These are phyloP conservation scores for Phytophthora tubulina DNA, from an alignment of 352 stramenopile species.

Conservation along the genomic window DNA sequence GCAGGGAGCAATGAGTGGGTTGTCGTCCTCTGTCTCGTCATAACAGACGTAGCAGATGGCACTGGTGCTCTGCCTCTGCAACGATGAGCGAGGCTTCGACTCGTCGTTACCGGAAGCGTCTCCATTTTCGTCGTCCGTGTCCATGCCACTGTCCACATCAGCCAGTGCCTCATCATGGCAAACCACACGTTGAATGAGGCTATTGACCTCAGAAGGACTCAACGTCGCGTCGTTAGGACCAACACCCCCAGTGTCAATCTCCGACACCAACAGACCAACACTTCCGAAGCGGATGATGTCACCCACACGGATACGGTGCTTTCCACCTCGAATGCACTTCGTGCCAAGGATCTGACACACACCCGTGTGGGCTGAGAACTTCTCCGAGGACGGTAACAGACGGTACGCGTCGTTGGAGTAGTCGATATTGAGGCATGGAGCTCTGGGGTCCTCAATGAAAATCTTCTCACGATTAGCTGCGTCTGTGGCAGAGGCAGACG, in stretches of 20 bases:
- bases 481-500: conserved; percentile 30
- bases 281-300: conserved; percentile 90
- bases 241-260: conserved; percentile 81
- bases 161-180: conserved; percentile 83
- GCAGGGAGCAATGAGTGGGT: conserved; percentile 95
- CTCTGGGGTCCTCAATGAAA: conserved; percentile 89
- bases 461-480: conserved; percentile 72
- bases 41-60: conserved; percentile 92
- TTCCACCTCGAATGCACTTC: conserved; percentile 86
- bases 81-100: conserved; percentile 75
- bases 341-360: conserved; percentile 90
- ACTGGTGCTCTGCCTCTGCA: conserved; percentile 79
- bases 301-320: conserved; percentile 83
- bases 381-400: conserved; percentile 85
- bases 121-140: conserved; percentile 88
- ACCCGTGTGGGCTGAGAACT: conserved; percentile 88
- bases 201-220: conserved; percentile 79
- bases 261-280: conserved; percentile 82
- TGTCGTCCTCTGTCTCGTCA: conserved; percentile 86
- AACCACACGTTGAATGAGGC: conserved; percentile 83
- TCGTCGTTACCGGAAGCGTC: conserved; percentile 88
- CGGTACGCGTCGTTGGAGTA: conserved; percentile 89
- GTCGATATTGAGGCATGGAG: conserved; percentile 87
- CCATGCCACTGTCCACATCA: conserved; percentile 85
- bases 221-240: conserved; percentile 80